Evolutionary conservation across 2,329 filamentous ascomycete species (phyloP), one percentile per base, ranked within the genome.

Genomic region (Xylariales sp.): DNA sequence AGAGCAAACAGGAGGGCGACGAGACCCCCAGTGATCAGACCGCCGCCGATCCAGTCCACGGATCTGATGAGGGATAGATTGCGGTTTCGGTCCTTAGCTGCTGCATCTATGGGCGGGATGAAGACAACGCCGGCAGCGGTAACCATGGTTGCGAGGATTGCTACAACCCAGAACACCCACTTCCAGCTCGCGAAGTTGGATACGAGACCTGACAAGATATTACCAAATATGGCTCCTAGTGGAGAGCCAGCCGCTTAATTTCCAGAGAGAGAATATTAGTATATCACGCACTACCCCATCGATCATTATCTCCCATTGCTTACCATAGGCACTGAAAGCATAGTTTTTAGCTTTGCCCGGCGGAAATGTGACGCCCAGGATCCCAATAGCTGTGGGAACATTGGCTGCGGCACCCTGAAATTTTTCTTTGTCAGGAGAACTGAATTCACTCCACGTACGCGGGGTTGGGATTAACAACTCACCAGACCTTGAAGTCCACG

Each of bases 331-430:
- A 25, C 75, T 76, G 47, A 87, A 85, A 2, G 81, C 81, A 53
- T 84, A 83, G 49, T 83, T 85, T 59, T 85, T 85, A 4, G 80
- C 76, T 45, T 76, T 80, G 0, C 82, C 79, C 0, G 81, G 80
- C 1, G 75, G 74, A 39, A 86, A 86, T 0, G 78, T 84, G 2
- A 76, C 74, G 1, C 81, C 81, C 3, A 87, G 57, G 27, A 86
- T 85, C 0, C 83, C 83, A 51, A 87, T 77, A 0, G 82, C 83
- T 0, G 81, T 85, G 0, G 83, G 82, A 1, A 85, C 78, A 51
- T 83, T 85, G 13, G 81, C 79, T 2, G 83, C 82, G 17, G 78
- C 78, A 2, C 81, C 81, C 61, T 75, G 39, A 11, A 15, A 7
- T 15, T 30, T 15, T 10, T 30, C 14, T 8, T 27, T 10, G n/a